Evolutionary conservation across 192 early-diverging fungal genomes (phyloP), one percentile per base, ranked within the genome.

Genomic region (Coemansia sp.): DNA sequence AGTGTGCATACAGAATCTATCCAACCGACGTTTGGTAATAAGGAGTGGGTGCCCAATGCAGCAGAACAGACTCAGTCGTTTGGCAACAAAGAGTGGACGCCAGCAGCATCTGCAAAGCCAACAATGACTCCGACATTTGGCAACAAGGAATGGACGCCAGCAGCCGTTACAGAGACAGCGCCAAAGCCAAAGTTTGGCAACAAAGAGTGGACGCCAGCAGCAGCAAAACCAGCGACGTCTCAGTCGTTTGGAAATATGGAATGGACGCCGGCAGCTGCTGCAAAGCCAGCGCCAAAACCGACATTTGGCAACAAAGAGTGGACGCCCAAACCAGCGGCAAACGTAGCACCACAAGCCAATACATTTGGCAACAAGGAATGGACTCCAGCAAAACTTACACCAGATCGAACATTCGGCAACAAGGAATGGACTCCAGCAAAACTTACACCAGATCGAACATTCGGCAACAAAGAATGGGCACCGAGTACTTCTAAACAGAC

Each of bases 131-230:
- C 49, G 43, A 12, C 60, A 23, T 69, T 69, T 57, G 67, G 51
- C 6, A 65, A 69, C 35, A 64, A 63, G 66, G 72, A 69, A 25
- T 74, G 72, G 73, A 75, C 67, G 14, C 73, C 67, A 5, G 51
- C 50, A 39, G 23, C 12, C 3, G 27, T 41, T 23, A 7, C 50
- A 11, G 2, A 51, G 3, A 7, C 50, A 5, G 9, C 22, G 17
- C 22, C 22, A 51, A 17, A 12, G 5, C 50, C 11, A 8, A 24
- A 2, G 8, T 51, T 24, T 6, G 22, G 22, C 9, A 51, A 32
- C 37, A 51, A 32, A 50, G 59, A 61, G 41, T 67, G 66, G 39
- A 61, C 59, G 2, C 29, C 41, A 27, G 51, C 19, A 1, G 1
- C 51, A 17, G 32, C 8, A 2, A 15, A 43, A 4, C 41, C 41